A percentile compares a stretch with the other conserved stretches of the same genome.
Conservation (phyloP, 2,329 filamentous ascomycete species). For the Triangularia verruculosa region DNA sequence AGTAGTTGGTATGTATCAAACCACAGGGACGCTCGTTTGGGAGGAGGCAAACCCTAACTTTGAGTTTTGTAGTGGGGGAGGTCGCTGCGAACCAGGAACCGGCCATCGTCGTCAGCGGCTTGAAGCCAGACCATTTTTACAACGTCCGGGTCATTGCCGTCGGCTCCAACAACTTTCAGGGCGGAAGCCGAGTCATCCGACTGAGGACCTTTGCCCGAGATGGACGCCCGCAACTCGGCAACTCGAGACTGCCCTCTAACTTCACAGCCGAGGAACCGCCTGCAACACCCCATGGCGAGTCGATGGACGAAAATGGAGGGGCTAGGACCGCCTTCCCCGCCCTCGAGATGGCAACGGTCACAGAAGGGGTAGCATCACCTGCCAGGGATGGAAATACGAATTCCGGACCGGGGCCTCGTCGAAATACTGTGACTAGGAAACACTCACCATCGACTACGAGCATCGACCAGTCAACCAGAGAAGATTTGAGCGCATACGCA, state of each 20-base stretch:
- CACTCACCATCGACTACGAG: constrained; percentile 69
- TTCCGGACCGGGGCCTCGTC: constrained; percentile 42
- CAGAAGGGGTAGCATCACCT: constrained; percentile 60
- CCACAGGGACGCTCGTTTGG: neutral
- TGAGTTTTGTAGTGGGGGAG: constrained; percentile 65
- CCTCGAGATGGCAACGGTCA: constrained; percentile 59
- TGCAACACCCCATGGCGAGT: constrained; percentile 39
- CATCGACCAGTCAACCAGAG: constrained; percentile 47
- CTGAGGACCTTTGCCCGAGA: constrained; percentile 71
- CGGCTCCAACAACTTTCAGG: constrained; percentile 88
- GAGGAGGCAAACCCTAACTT: constrained; percentile 23
- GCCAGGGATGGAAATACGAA: constrained; percentile 60
- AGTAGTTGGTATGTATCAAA: constrained; percentile 66
- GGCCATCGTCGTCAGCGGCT: constrained; percentile 84
- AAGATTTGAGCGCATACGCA: constrained; percentile 49
- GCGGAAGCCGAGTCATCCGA: constrained; percentile 80
- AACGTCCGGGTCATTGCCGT: constrained; percentile 91
- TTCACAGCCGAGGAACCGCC: constrained; percentile 52
- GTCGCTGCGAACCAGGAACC: constrained; percentile 73
- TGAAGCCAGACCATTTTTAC: constrained; percentile 85
- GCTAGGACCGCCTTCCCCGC: constrained; percentile 51
- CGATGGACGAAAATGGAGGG: constrained; percentile 48
- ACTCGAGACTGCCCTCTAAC: constrained; percentile 54
- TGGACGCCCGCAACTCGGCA: constrained; percentile 59
- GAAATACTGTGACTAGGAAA: constrained; percentile 69